Evolutionary conservation across 2,329 filamentous ascomycete genomes (phyloP).

Genomic region (Thelonectria blattea): DNA sequence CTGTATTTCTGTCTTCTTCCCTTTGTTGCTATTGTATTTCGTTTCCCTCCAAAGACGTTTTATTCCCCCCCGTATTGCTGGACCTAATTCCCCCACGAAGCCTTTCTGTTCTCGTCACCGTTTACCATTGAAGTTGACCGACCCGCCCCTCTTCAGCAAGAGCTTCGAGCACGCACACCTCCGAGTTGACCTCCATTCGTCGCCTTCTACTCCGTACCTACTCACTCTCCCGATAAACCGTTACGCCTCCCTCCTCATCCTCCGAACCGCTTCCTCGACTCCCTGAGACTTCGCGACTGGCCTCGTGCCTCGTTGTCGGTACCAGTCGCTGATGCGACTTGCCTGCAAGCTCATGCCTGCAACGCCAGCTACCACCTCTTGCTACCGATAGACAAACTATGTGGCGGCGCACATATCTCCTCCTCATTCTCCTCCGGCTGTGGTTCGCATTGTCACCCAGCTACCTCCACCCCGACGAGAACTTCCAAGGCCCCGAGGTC

Average conservation of each 20-base stretch:
- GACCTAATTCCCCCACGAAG: slow-evolving; percentile 1
- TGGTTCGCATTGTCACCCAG: slow-evolving; percentile 95
- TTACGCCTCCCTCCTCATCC: neutral
- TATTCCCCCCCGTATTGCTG: neutral
- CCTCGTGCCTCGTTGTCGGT: neutral
- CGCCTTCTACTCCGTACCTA: no score
- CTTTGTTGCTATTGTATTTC: slow-evolving; percentile 6
- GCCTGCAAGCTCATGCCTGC: slow-evolving; percentile 37
- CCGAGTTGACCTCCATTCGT: neutral
- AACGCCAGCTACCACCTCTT: slow-evolving; percentile 27
- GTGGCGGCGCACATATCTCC: slow-evolving; percentile 90
- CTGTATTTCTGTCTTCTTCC: slow-evolving; percentile 9
- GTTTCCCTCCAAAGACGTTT: neutral
- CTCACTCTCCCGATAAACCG: neutral
- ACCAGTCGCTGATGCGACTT: slow-evolving; percentile 26
- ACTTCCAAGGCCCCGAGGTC: slow-evolving; percentile 97
- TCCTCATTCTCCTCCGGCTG: slow-evolving; percentile 84
- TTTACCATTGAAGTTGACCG: neutral
- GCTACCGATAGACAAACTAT: slow-evolving; percentile 55
- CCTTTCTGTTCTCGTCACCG: neutral
- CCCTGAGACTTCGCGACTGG: slow-evolving; percentile 8
- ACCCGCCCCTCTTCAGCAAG: neutral
- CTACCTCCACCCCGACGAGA: slow-evolving; percentile 98
- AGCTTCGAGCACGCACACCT: neutral
- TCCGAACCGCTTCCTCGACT: neutral